phyloP scores from a whole-genome alignment of 495 filamentous ascomycete genomes.

The Penicillium fimorum region DNA sequence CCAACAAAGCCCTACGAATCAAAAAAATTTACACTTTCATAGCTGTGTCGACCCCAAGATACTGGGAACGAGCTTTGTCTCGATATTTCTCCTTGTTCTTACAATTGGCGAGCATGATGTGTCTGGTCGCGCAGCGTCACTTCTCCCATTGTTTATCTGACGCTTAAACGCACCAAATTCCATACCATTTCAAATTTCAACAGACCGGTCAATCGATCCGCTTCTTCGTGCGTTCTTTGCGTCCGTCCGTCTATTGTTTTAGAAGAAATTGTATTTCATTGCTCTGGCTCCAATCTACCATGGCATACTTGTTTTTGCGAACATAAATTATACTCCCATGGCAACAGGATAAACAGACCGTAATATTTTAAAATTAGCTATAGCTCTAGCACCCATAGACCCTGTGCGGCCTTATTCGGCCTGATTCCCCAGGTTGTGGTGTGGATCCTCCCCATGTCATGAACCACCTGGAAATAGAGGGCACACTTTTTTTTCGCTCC shows the following conservation, averaged over 20 bases:
- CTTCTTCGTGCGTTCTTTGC: conserved; percentile 13
- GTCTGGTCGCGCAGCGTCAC: conserved; percentile 33
- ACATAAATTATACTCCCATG: conserved; percentile 18
- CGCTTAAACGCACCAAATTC: conserved; percentile 43
- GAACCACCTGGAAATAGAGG: not conserved
- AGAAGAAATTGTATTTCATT: conserved; percentile 30
- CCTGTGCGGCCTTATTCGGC: conserved; percentile 3
- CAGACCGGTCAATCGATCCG: conserved; percentile 24
- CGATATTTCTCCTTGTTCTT: conserved; percentile 29
- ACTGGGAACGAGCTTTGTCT: conserved; percentile 17
- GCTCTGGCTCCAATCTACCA: conserved; percentile 31
- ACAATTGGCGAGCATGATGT: conserved; percentile 29
- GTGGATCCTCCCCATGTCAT: conserved; percentile 1
- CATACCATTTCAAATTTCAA: conserved; percentile 39
- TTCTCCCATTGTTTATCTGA: conserved; percentile 40
- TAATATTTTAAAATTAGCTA: not conserved
- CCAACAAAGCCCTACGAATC: conserved; percentile 47
- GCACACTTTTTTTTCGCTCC: not conserved
- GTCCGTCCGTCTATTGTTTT: conserved; percentile 17
- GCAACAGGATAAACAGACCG: conserved; percentile 9
- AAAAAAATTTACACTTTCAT: conserved; percentile 36
- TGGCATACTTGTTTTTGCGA: conserved; percentile 16
- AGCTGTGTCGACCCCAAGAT: conserved; percentile 18
- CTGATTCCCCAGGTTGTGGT: conserved; percentile 5
- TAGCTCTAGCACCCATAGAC: conserved; percentile 1